Conservation (phyloP, 2,329 filamentous ascomycete species). For the Colletotrichum truncatum region DNA sequence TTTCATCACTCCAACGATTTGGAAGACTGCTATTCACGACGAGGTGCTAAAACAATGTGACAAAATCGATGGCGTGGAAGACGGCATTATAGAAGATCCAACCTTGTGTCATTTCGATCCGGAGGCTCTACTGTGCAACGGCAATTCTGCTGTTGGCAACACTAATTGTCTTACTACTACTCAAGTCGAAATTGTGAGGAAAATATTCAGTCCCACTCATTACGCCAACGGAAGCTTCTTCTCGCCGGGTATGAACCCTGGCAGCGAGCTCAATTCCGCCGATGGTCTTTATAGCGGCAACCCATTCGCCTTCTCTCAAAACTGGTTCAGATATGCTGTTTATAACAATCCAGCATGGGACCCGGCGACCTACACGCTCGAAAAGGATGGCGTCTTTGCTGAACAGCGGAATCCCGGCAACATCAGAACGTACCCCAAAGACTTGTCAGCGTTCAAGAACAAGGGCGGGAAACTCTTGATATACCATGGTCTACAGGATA, state of each 20-base stretch:
- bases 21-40: conserved; percentile 33
- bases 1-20: conserved; percentile 34
- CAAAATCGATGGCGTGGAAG: conserved; percentile 53
- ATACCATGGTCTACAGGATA: conserved; percentile 56
- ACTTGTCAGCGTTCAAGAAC: conserved; percentile 48
- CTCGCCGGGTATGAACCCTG: conserved; percentile 55
- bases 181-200: conserved; percentile 47
- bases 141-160: conserved; percentile 4
- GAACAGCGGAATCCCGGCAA: conserved; percentile 45
- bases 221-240: conserved; percentile 45
- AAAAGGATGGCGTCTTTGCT: conserved; percentile 42
- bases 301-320: conserved; percentile 37
- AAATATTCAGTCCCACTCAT: conserved; percentile 39
- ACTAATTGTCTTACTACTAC: conserved; percentile 45
- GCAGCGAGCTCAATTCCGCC: conserved; percentile 52
- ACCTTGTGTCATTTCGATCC: conserved; percentile 46
- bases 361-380: conserved; percentile 42
- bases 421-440: conserved; percentile 47
- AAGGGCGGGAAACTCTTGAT: conserved; percentile 54
- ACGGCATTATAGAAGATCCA: conserved; percentile 56
- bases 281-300: conserved; percentile 51
- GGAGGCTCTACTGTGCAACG: background rate
- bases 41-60: conserved; percentile 59
- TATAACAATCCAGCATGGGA: conserved; percentile 48
- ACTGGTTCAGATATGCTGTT: conserved; percentile 51